phyloP scores from a whole-genome alignment of 306 rosid genomes.

The Fragaria nilgerrensis region DNA sequence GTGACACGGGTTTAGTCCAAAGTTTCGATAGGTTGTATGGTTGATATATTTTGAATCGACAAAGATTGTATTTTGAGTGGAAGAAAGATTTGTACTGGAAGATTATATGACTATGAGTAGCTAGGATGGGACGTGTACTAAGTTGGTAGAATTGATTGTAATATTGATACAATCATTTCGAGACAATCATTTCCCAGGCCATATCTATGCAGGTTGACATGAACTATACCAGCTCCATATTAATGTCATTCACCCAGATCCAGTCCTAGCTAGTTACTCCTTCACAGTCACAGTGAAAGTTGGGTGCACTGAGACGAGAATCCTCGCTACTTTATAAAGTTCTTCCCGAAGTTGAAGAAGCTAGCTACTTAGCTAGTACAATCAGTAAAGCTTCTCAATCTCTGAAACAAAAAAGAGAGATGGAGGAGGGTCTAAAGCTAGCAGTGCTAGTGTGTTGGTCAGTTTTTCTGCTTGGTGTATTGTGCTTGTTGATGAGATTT shows the following conservation, averaged over 20 bases:
- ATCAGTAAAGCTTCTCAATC: background rate
- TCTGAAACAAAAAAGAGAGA: background rate
- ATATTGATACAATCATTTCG: too few relatives aligned
- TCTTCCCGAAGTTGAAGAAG: background rate
- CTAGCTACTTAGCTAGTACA: background rate
- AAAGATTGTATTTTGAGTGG: too few relatives aligned
- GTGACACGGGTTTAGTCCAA: too few relatives aligned
- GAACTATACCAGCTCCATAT: too few relatives aligned
- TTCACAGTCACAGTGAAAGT: background rate
- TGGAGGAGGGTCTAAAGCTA: conserved; percentile 10
- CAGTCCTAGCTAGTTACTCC: background rate
- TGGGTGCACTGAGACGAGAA: background rate
- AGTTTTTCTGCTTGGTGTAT: background rate
- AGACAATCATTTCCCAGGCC: background rate
- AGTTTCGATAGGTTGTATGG: too few relatives aligned
- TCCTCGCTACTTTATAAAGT: background rate
- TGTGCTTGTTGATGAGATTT: background rate
- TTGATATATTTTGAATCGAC: too few relatives aligned
- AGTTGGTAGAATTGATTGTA: too few relatives aligned
- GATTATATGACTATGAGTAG: too few relatives aligned
- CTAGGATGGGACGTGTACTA: too few relatives aligned
- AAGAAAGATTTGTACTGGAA: too few relatives aligned
- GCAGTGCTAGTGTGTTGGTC: conserved; percentile 1
- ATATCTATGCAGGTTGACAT: background rate
- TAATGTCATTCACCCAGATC: background rate